A percentile compares a stretch with the other conserved stretches of the same genome.
These are phyloP conservation scores for Leucoagaricus sp. DNA, from an alignment of 1,284 basidiomycete species.

Conservation along the genomic window DNA sequence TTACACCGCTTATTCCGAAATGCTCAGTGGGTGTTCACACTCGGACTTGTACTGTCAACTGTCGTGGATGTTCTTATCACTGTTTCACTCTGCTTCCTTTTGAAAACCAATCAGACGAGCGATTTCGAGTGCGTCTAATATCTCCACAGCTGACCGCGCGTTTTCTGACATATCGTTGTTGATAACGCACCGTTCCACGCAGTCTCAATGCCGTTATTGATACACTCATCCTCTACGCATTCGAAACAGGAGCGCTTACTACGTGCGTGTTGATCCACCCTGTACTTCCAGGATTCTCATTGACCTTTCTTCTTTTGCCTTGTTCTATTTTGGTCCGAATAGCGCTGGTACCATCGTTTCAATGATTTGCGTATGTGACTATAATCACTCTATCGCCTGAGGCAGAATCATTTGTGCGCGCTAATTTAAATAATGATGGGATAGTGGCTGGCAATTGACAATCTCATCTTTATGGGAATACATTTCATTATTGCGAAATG, in stretches of 20 bases:
- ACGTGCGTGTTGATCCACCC: conserved; percentile 36
- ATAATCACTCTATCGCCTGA: background rate
- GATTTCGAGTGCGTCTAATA: conserved; percentile 35
- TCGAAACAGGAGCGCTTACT: conserved; percentile 55
- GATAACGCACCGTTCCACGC: background rate
- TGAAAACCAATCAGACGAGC: conserved; percentile 42
- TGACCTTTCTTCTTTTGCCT: background rate
- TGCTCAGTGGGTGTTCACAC: conserved; percentile 55
- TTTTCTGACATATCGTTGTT: background rate
- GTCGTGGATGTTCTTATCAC: conserved; percentile 55
- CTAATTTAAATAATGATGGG: background rate
- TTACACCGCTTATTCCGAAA: background rate
- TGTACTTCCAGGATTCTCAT: background rate
- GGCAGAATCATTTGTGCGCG: too few relatives aligned
- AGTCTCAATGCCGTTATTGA: conserved; percentile 52
- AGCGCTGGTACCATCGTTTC: conserved; percentile 49
- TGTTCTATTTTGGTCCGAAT: background rate
- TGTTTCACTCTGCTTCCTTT: conserved; percentile 44
- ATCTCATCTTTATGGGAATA: conserved; percentile 29
- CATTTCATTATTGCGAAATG: conserved; percentile 28
- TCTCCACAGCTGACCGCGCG: background rate
- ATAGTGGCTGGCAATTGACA: conserved; percentile 9
- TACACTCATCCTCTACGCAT: conserved; percentile 48
- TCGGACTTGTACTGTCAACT: conserved; percentile 52
- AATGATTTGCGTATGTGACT: conserved; percentile 46